Conservation (phyloP, 2,329 filamentous ascomycete species). For the Calonectria pteridis region DNA sequence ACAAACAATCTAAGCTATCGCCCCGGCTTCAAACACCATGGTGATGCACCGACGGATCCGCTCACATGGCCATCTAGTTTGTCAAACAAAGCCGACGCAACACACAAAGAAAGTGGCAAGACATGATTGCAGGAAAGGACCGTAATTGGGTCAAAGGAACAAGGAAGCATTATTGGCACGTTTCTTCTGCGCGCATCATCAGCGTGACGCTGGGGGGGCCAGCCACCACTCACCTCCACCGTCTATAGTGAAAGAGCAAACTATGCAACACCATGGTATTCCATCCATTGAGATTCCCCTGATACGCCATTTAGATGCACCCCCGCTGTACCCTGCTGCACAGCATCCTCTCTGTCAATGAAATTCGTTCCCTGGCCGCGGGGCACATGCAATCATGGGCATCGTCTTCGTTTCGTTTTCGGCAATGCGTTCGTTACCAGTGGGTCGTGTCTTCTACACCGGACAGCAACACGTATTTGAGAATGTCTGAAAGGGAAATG, state of each 20-base stretch:
- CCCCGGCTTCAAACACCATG: background rate
- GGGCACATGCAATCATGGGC: conserved; percentile 41
- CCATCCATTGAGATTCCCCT: conserved; percentile 34
- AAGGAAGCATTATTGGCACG: conserved; percentile 26
- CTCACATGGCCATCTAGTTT: background rate
- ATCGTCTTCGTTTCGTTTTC: conserved; percentile 29
- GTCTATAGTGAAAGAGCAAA: conserved; percentile 39
- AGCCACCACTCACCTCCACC: conserved; percentile 22
- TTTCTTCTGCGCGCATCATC: conserved; percentile 27
- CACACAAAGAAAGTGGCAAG: background rate
- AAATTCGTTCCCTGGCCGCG: conserved; percentile 26
- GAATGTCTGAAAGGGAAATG: conserved; percentile 93
- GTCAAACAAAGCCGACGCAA: background rate
- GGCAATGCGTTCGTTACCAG: conserved; percentile 32
- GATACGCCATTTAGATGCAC: conserved; percentile 45
- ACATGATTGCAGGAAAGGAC: background rate
- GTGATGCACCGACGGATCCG: background rate
- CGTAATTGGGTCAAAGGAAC: conserved; percentile 14
- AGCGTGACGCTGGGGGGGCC: conserved; percentile 22
- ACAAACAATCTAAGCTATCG: background rate
- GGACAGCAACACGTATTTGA: conserved; percentile 91
- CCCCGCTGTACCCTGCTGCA: conserved; percentile 24
- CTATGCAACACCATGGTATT: conserved; percentile 42
- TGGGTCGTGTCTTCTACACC: conserved; percentile 71
- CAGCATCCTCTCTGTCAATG: conserved; percentile 18